Percentiles rank a stretch among this genome's conserved stretches.
These are phyloP conservation scores for Candida pseudoglaebosa DNA, from an alignment of 805 yeast species.

Conservation along the genomic window DNA sequence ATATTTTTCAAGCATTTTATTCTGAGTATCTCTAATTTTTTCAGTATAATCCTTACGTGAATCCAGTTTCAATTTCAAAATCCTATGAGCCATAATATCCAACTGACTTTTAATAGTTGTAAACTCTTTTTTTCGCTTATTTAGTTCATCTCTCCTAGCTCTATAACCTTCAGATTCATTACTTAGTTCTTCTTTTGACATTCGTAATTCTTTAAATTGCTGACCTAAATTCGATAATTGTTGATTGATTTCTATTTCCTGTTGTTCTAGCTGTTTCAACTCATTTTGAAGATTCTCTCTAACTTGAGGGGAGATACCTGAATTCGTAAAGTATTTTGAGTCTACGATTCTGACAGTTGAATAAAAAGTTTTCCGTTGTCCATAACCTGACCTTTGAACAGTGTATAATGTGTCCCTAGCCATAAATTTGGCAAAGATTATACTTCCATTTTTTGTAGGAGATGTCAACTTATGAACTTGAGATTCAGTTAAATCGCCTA, in stretches of 20 bases:
- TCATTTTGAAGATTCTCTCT: conserved; percentile 8
- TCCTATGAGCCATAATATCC: conserved; percentile 22
- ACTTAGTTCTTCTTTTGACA: conserved; percentile 10
- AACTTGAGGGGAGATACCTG: conserved; percentile 29
- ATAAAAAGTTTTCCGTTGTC: conserved; percentile 50
- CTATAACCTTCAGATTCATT: conserved; percentile 6
- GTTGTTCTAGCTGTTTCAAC: conserved; percentile 7
- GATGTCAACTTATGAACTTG: conserved; percentile 35
- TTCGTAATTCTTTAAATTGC: conserved; percentile 8
- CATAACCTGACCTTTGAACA: conserved; percentile 59
- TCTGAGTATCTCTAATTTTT: conserved; percentile 32
- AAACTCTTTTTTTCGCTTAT: conserved; percentile 11
- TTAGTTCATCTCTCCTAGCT: conserved; percentile 13
- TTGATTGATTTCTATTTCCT: conserved; percentile 16
- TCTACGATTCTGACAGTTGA: conserved; percentile 30
- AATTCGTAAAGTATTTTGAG: conserved; percentile 27
- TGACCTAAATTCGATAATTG: conserved; percentile 6
- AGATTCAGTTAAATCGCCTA: conserved; percentile 36
- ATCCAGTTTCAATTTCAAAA: conserved; percentile 31
- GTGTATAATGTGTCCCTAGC: conserved; percentile 53
- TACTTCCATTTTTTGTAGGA: conserved; percentile 35
- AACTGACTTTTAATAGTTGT: conserved; percentile 20
- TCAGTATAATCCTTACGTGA: conserved; percentile 39
- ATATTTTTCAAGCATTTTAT: conserved; percentile 19
- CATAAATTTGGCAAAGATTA: conserved; percentile 53